phyloP scores from a whole-genome alignment of 1,284 basidiomycete genomes.

The Sporisorium scitamineum region DNA sequence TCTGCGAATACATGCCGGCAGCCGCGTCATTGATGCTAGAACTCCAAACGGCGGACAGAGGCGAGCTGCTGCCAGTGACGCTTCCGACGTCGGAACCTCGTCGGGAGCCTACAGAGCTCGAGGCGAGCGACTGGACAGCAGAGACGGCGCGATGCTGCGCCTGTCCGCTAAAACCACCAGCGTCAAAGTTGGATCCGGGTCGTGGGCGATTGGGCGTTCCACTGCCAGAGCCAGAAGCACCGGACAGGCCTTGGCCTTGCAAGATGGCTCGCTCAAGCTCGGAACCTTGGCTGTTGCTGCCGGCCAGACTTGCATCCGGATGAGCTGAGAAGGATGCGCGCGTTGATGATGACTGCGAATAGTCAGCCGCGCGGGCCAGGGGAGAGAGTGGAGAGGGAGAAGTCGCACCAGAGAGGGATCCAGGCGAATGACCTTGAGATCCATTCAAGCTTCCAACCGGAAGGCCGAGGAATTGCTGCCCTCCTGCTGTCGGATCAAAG shows the following conservation, averaged over 20 bases:
- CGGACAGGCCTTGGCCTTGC: conserved; percentile 13
- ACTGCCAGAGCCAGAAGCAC: conserved; percentile 13
- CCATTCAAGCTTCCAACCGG: conserved; percentile 12
- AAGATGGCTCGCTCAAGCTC: conserved; percentile 40
- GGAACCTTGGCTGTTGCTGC: conserved; percentile 7
- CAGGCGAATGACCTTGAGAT: conserved; percentile 8
- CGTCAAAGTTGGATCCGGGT: conserved; percentile 15
- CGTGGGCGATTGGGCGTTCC: conserved; percentile 22
- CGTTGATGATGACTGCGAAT: conserved; percentile 12
- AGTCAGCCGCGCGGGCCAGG: conserved; percentile 7
- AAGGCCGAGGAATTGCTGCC: conserved; percentile 27
- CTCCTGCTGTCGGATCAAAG: conserved; percentile 8
- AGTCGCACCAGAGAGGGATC: conserved; percentile 17
- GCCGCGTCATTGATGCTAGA: conserved; percentile 14
- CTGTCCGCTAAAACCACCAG: conserved; percentile 8
- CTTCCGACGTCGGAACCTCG: conserved; percentile 33
- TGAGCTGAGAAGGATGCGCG: conserved; percentile 29
- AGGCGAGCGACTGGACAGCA: conserved; percentile 27
- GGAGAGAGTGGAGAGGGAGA: conserved; percentile 27
- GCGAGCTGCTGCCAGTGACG: conserved; percentile 8
- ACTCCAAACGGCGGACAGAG: conserved; percentile 13
- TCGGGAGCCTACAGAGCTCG: conserved; percentile 20
- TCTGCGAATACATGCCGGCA: conserved; percentile 18
- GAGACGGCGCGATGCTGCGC: conserved; percentile 34
- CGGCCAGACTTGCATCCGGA: conserved; percentile 8